Percentiles rank a stretch among this genome's conserved stretches.
phyloP scores from a whole-genome alignment of 345 rosid genomes.

The Eucalyptus urophylla region DNA sequence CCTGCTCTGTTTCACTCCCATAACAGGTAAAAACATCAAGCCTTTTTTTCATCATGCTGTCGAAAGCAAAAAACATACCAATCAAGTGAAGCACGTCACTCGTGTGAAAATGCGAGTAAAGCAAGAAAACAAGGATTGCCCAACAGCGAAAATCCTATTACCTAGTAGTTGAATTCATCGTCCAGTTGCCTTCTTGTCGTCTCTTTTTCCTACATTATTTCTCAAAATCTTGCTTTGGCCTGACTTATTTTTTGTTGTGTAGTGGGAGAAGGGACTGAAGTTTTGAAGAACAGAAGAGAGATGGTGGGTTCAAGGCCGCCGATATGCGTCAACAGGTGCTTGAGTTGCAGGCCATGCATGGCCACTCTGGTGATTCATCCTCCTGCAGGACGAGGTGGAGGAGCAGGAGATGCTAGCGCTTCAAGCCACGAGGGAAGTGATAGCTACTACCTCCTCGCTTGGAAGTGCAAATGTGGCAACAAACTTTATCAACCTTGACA shows the following conservation, averaged over 20 bases:
- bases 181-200: neutral
- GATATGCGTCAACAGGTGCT: constrained; percentile 19
- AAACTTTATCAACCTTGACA: constrained; percentile 19
- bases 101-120: neutral
- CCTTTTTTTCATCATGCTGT: neutral
- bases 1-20: neutral
- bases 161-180: neutral
- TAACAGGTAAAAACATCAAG: neutral
- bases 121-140: neutral
- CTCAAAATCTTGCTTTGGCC: neutral
- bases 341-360: neutral
- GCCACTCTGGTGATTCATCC: neutral
- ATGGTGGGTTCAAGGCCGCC: constrained; percentile 36
- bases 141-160: neutral
- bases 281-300: neutral
- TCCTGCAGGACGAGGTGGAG: neutral
- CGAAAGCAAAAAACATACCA: neutral
- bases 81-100: neutral
- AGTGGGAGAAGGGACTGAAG: neutral
- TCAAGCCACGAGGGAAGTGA: neutral
- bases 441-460: constrained; percentile 20
- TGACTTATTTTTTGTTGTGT: neutral
- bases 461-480: constrained; percentile 39
- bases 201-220: neutral
- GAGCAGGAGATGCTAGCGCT: neutral